Percentiles rank a stretch among this genome's conserved stretches.
phyloP scores from a whole-genome alignment of 2,329 filamentous ascomycete species.

The Cladophialophora chaetospira region DNA sequence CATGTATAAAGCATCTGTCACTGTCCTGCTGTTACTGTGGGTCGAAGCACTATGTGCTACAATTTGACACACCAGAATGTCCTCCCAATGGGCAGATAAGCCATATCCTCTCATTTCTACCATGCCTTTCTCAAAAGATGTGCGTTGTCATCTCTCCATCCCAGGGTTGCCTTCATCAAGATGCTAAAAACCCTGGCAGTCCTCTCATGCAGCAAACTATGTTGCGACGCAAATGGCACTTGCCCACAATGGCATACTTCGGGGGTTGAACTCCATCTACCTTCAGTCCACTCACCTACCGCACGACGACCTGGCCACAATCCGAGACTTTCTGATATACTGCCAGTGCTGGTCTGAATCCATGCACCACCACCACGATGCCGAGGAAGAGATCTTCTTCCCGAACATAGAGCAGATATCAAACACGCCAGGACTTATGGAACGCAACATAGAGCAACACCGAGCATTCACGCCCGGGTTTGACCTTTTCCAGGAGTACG shows the following conservation, averaged over 20 bases:
- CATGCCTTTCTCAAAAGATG: not conserved
- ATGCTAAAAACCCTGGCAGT: slow-evolving; percentile 23
- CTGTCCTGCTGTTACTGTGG: not conserved
- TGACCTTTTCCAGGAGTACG: slow-evolving; percentile 34
- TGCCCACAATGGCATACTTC: slow-evolving; percentile 41
- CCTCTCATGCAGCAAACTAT: slow-evolving; percentile 39
- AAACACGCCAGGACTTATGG: slow-evolving; percentile 37
- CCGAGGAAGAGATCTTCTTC: slow-evolving; percentile 39
- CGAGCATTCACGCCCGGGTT: slow-evolving; percentile 36
- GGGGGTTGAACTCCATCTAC: slow-evolving; percentile 42
- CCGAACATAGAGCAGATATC: slow-evolving; percentile 37
- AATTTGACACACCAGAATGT: not conserved
- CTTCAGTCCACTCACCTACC: slow-evolving; percentile 36
- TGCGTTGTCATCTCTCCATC: not conserved
- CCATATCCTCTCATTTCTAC: not conserved
- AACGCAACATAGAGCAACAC: slow-evolving; percentile 39
- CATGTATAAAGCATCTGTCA: no score
- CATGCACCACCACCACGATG: slow-evolving; percentile 39
- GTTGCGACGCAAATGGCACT: slow-evolving; percentile 40
- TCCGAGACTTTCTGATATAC: slow-evolving; percentile 37
- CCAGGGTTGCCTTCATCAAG: not conserved
- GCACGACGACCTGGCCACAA: slow-evolving; percentile 24
- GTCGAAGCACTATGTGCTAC: not conserved
- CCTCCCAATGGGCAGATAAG: not conserved
- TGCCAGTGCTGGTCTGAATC: slow-evolving; percentile 37